Evolutionary conservation across 805 yeast species (phyloP).

Genomic region (Saturnispora bothae): DNA sequence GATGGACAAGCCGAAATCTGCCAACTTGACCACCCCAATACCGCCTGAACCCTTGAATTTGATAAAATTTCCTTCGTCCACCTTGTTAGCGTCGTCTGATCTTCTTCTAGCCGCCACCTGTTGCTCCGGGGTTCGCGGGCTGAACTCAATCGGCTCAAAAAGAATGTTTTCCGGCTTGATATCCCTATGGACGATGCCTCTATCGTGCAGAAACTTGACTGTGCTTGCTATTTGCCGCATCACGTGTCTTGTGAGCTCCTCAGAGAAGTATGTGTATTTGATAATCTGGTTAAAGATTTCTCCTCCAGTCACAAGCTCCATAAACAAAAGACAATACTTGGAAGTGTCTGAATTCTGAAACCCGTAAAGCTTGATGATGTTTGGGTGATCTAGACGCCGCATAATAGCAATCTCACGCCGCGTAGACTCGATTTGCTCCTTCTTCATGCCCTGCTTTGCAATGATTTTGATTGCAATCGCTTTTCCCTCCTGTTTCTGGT

Average conservation of each 20-base stretch:
- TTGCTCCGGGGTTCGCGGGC: slow-evolving; percentile 32
- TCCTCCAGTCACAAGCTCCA: slow-evolving; percentile 69
- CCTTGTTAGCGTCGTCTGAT: slow-evolving; percentile 49
- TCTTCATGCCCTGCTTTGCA: slow-evolving; percentile 44
- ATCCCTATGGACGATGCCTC: slow-evolving; percentile 68
- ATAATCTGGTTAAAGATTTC: slow-evolving; percentile 76
- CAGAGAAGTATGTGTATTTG: slow-evolving; percentile 65
- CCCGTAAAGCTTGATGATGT: slow-evolving; percentile 46
- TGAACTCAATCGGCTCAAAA: slow-evolving; percentile 43
- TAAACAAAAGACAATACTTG: slow-evolving; percentile 47
- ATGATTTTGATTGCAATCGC: slow-evolving; percentile 69
- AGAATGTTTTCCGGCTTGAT: slow-evolving; percentile 73
- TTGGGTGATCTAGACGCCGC: slow-evolving; percentile 52
- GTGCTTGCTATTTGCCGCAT: slow-evolving; percentile 63
- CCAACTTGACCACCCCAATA: slow-evolving; percentile 52
- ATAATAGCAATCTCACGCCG: slow-evolving; percentile 65
- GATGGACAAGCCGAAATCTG: slow-evolving; percentile 64
- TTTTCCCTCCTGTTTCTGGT: slow-evolving; percentile 28
- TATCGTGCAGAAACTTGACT: slow-evolving; percentile 60
- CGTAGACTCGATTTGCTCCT: slow-evolving; percentile 44
- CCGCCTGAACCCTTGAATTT: slow-evolving; percentile 51
- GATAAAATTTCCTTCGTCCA: slow-evolving; percentile 51
- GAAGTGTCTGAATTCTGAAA: slow-evolving; percentile 38
- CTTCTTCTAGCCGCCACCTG: slow-evolving; percentile 35
- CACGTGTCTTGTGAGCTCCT: slow-evolving; percentile 60